These are phyloP conservation scores for Tetracladium maxilliforme DNA, from an alignment of 2,329 filamentous ascomycete genomes.

Conservation along the genomic window DNA sequence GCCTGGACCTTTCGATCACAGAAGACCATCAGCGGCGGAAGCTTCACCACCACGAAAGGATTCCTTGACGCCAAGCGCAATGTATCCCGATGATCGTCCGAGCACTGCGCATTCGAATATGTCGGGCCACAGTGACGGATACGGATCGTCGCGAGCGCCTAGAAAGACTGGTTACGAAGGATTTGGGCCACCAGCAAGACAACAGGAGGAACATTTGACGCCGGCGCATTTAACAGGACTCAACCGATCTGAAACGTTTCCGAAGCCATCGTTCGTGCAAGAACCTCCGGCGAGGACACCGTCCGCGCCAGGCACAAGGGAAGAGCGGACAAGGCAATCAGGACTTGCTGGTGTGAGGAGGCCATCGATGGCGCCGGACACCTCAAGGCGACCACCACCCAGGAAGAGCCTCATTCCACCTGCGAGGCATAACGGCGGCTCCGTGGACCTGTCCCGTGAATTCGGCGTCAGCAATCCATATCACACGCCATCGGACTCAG, in stretches of 20 bases:
- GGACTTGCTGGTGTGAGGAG: neutral
- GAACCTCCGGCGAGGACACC: constrained; percentile 8
- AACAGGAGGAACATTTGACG: too few relatives aligned
- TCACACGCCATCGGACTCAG: constrained; percentile 47
- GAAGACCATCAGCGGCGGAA: constrained; percentile 6
- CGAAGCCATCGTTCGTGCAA: constrained; percentile 8
- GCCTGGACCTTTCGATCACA: constrained; percentile 48
- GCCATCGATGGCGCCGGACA: neutral
- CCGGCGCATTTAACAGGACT: too few relatives aligned
- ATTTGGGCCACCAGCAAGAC: constrained; percentile 34
- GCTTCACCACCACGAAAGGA: too few relatives aligned
- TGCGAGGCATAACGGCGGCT: neutral
- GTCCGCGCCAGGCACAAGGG: constrained; percentile 5
- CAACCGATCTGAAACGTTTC: constrained; percentile 16
- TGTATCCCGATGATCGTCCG: too few relatives aligned
- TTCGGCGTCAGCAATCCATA: constrained; percentile 49
- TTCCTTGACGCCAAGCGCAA: too few relatives aligned
- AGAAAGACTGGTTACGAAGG: constrained; percentile 41
- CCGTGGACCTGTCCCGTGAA: constrained; percentile 40
- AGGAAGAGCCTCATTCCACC: neutral
- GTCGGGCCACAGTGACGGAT: constrained; percentile 15
- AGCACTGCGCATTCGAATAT: too few relatives aligned
- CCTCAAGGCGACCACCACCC: neutral
- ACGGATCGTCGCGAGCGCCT: constrained; percentile 22
- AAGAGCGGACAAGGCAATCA: neutral